phyloP scores from a whole-genome alignment of 1,139 yeast genomes.

The Kluyveromyces marxianus region DNA sequence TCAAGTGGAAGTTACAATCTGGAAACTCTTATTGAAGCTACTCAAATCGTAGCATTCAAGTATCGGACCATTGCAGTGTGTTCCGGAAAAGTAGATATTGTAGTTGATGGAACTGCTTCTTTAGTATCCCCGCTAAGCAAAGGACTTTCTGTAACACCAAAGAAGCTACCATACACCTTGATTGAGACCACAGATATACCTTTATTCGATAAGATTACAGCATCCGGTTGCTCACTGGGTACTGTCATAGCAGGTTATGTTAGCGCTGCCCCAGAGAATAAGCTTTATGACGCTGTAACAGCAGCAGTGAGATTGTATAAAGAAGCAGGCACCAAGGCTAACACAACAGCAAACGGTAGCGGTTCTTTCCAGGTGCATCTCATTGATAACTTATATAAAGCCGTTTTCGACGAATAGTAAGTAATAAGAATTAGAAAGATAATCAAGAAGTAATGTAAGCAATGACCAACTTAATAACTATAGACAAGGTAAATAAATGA shows the following conservation, averaged over 20 bases:
- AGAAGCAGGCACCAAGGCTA: conserved; percentile 53
- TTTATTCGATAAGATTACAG: conserved; percentile 72
- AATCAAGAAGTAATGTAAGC: not conserved
- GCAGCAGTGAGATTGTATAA: conserved; percentile 60
- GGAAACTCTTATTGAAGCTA: conserved; percentile 33
- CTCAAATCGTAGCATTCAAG: conserved; percentile 45
- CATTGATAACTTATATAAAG: conserved; percentile 23
- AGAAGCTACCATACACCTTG: conserved; percentile 25
- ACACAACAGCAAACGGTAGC: conserved; percentile 22
- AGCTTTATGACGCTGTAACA: conserved; percentile 42
- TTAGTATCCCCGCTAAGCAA: conserved; percentile 17
- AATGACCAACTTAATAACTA: not conserved
- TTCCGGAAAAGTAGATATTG: conserved; percentile 50
- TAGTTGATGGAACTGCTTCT: conserved; percentile 36
- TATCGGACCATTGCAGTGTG: conserved; percentile 62
- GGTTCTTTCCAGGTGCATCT: conserved; percentile 27
- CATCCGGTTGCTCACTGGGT: conserved; percentile 83
- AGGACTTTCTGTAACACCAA: conserved; percentile 21
- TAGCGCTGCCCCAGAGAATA: conserved; percentile 36
- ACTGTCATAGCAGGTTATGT: conserved; percentile 59
- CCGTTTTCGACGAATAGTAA: not conserved
- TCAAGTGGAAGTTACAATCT: conserved; percentile 34
- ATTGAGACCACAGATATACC: conserved; percentile 43
- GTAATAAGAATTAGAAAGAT: not conserved
- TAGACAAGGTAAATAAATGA: not conserved